A percentile compares a stretch with the other conserved stretches of the same genome.
Conservation (phyloP, 148 eudicot genomes). For the Talinum fruticosum region DNA sequence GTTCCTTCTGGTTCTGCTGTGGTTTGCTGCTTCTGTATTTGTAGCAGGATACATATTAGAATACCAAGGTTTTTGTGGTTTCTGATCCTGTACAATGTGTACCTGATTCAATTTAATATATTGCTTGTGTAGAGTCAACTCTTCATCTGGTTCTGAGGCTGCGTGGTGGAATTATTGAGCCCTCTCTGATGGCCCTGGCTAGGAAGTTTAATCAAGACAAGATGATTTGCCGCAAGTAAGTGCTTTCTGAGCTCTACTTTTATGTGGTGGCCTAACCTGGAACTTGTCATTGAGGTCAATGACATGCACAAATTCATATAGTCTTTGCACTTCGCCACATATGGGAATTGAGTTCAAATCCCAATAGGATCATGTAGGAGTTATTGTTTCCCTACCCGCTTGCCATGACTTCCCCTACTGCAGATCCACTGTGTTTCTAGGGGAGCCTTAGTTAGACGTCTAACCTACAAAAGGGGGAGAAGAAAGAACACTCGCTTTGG, state of each 20-base stretch:
- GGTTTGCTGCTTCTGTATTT: too few relatives aligned
- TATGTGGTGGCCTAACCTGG: background rate
- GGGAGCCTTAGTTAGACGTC: background rate
- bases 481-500: too few relatives aligned
- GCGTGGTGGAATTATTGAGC: slow-evolving; percentile 53
- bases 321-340: background rate
- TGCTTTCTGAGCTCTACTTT: background rate
- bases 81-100: too few relatives aligned
- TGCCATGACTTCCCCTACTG: background rate
- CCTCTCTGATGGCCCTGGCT: slow-evolving; percentile 49
- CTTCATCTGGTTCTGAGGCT: slow-evolving; percentile 53
- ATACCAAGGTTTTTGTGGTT: too few relatives aligned
- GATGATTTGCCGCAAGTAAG: slow-evolving; percentile 56
- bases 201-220: slow-evolving; percentile 50
- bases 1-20: too few relatives aligned
- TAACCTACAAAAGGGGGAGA: background rate
- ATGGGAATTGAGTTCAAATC: background rate
- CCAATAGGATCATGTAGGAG: background rate
- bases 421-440: background rate
- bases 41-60: too few relatives aligned
- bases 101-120: background rate
- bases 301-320: background rate
- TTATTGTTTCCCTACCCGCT: background rate
- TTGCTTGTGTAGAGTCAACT: slow-evolving; percentile 36
- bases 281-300: too few relatives aligned